Conservation (phyloP, 306 rosid genomes). For the Rubus parviflorus region DNA sequence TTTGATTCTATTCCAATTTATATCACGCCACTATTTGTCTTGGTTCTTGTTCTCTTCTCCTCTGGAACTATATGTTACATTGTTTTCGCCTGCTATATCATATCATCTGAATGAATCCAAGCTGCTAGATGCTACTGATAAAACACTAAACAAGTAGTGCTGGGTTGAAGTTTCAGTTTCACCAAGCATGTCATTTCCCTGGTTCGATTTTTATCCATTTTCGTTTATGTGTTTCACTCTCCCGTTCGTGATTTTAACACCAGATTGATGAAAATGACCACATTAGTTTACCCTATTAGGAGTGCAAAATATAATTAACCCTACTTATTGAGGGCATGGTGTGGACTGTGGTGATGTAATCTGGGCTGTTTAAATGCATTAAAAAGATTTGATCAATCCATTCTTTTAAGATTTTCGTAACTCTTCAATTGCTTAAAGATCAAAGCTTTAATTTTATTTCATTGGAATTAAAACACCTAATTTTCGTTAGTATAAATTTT, state of each 20-base stretch:
- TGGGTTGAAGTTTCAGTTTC: neutral
- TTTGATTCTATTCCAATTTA: conserved; percentile 24
- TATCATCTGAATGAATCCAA: neutral
- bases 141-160: neutral
- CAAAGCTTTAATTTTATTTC: too few species aligned
- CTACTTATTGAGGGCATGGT: too few species aligned
- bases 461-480: too few species aligned
- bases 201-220: neutral
- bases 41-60: neutral
- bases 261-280: neutral
- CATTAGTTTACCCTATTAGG: neutral
- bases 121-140: neutral
- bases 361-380: too few species aligned
- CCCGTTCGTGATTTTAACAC: neutral
- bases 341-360: too few species aligned
- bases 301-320: neutral
- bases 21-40: neutral
- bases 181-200: neutral
- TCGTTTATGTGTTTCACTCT: neutral
- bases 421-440: too few species aligned
- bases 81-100: neutral
- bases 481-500: too few species aligned
- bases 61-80: neutral
- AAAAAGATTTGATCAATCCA: too few species aligned
- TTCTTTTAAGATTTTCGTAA: too few species aligned